A percentile compares a stretch with the other conserved stretches of the same genome.
Conservation (phyloP, 805 yeast genomes). For the Pichia manshurica region DNA sequence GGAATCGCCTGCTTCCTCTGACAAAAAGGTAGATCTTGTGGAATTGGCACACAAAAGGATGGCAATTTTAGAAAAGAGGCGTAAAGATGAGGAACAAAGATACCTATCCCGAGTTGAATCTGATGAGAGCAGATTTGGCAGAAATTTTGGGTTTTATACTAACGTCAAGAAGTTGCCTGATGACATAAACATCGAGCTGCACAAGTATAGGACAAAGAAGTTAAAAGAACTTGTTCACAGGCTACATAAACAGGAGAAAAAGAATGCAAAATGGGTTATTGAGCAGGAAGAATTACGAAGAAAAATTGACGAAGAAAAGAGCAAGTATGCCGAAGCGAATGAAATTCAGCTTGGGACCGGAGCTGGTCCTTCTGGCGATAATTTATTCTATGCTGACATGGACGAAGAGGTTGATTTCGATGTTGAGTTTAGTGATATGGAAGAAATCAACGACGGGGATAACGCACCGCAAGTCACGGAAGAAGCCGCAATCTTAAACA, state of each 20-base stretch:
- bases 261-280: constrained; percentile 14
- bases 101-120: constrained; percentile 29
- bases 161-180: constrained; percentile 21
- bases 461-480: not conserved
- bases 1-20: not conserved
- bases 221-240: constrained; percentile 22
- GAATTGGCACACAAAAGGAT: constrained; percentile 49
- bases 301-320: constrained; percentile 21
- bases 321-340: constrained; percentile 17
- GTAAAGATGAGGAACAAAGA: constrained; percentile 30
- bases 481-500: not conserved
- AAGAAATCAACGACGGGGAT: constrained; percentile 9
- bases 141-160: constrained; percentile 29
- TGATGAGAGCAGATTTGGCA: constrained; percentile 30
- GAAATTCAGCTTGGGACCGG: constrained; percentile 17
- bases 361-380: constrained; percentile 9
- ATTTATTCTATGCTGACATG: constrained; percentile 10
- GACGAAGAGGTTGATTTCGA: constrained; percentile 31
- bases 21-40: constrained; percentile 35
- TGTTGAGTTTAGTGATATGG: constrained; percentile 23
- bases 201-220: constrained; percentile 17
- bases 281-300: constrained; percentile 27
- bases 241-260: constrained; percentile 30
- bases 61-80: constrained; percentile 31
- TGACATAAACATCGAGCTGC: constrained; percentile 18